Evolutionary conservation across 2,329 filamentous ascomycete genomes (phyloP).

Genomic region (Neospermospora avenae): DNA sequence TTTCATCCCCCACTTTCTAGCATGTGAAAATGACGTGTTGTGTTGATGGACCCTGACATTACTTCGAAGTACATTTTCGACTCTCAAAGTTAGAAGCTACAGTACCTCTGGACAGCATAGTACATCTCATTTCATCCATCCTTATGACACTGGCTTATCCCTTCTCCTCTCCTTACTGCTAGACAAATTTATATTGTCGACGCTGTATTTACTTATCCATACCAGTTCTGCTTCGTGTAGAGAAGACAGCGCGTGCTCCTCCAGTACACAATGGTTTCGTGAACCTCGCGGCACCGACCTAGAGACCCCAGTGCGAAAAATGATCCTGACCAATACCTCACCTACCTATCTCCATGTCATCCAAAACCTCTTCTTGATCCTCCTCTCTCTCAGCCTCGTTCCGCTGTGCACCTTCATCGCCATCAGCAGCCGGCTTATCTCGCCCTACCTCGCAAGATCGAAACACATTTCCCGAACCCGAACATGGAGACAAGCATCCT

Average conservation of each 20-base stretch:
- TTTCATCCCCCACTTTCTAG: background rate
- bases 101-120: too few species aligned
- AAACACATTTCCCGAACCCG: conserved; percentile 17
- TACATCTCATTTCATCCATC: too few species aligned
- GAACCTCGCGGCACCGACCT: background rate
- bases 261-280: background rate
- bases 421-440: conserved; percentile 13
- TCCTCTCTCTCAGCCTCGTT: conserved; percentile 20
- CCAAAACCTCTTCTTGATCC: conserved; percentile 47
- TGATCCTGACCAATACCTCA: conserved; percentile 20
- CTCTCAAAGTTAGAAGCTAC: too few species aligned
- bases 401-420: conserved; percentile 26
- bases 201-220: background rate
- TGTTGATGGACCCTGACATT: too few species aligned
- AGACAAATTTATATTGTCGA: background rate
- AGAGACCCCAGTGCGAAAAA: background rate
- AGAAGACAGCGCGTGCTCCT: background rate
- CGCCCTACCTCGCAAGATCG: conserved; percentile 16
- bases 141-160: too few species aligned
- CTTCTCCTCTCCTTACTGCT: background rate
- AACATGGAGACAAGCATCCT: conserved; percentile 25
- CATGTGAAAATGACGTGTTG: conserved; percentile 14
- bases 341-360: conserved; percentile 38
- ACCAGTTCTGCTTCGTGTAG: too few species aligned
- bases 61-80: too few species aligned